Base-by-base conservation (phyloP, 768 basidiomycete species). In the Russula griseocarnosa region DNA sequence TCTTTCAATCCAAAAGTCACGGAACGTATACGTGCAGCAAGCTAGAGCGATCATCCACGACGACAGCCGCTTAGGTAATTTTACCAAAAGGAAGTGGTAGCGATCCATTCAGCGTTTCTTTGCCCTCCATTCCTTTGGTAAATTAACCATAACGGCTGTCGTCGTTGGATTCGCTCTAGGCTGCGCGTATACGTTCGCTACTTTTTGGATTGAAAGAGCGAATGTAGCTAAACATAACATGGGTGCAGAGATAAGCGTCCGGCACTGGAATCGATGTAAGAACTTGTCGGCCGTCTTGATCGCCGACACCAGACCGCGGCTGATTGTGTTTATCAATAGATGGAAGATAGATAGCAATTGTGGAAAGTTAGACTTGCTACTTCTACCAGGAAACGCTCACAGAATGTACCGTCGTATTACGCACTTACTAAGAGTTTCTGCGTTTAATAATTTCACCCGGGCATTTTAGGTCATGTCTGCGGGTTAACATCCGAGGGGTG, bases 241-340 rank as follows among this genome's bases (percentile, higher is more conserved):
- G 34, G 5, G 8, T 22, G 10, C 24, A 64, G 63, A 54, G 52
- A 54, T 36, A 64, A 64, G 34, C 47, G 60, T 10, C 50, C 58
- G 30, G 63, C 63, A 20, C 58, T 64, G 13, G 63, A 18, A 64
- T 64, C 36, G 63, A 64, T 28, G 63, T 64, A 60, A 60, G 63
- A 55, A 8, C 24, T 6, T 10, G 3, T 28, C 20, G 28, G 3
- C 6, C 28, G 3, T 47, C 49, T 52, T 13, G 13, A 42, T 32
- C 14, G 13, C 38, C 3, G 14, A 24, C 34, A 3, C n/a, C 54
- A 10, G 24, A 58, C 38, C 7, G 34, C 3, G 16, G 38, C 5
- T 18, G 47, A n/a, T 18, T 18, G 26, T 9, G 5, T 44, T 24
- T 28, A 11, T 14, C 3, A 2, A 20, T 38, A 64, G 63, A 60